Base-by-base conservation (phyloP, 352 stramenopile genomes). In the Globisporangium solare region DNA sequence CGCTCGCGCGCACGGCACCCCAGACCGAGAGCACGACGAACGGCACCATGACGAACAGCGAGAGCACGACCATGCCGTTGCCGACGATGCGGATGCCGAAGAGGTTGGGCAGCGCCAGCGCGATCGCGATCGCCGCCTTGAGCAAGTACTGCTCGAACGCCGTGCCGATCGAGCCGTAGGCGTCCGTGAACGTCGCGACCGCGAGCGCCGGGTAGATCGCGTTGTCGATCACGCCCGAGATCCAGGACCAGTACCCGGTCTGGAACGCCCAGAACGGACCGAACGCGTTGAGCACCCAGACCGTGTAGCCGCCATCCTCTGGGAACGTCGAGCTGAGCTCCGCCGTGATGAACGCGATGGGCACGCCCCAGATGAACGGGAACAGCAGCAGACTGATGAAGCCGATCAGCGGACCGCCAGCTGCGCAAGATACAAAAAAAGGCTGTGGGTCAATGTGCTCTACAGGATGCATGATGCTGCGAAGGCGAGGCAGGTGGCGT, bases 281-380 rank as follows among this genome's bases (percentile, higher is more conserved):
- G 76, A 97, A 97, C 0, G 92, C 89, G 57, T 92, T 75, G 50
- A 95, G 71, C 8, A 97, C 86, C 94, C 94, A 98, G 7, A 92
- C 77, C 11, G 95, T 89, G 67, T 88, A 96, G 47, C 76, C 89
- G 35, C 75, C 72, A 27, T 82, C 71, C 52, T 97, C 86, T 1
- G 87, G 90, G 66, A 96, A 97, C 11, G 91, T 70, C 0, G 86
- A 88, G 35, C 86, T 91, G 14, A 98, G 74, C 68, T 98, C 92
- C 6, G 91, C 88, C 7, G 93, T 98, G 31, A 98, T 87, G 52
- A 95, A 76, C 21, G 87, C 88, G 64, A 98, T 94, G 5, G 91
- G 92, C 14, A 97, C 46, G 7, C 79, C 88, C 81, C 91, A 97
- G 18, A 98, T 67, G 27, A 98, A 73, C 11, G 92, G 92, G 42